Percentiles rank a stretch among this genome's conserved stretches.
Conservation (phyloP, 345 rosid species). For the Sisymbrium altissimum region DNA sequence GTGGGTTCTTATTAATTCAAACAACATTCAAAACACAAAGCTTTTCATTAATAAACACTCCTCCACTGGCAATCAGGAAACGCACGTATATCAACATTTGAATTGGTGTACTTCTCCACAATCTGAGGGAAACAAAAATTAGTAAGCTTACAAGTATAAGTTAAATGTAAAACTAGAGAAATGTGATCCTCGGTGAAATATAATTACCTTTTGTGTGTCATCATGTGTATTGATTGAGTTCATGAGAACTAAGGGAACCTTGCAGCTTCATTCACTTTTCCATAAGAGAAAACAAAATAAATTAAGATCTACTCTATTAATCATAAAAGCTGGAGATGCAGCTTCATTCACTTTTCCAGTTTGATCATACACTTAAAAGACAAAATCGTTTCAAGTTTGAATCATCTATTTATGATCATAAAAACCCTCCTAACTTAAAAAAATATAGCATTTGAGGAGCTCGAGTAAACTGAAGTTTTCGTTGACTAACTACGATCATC, state of each 20-base stretch:
- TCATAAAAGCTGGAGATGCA: slow-evolving; percentile 9
- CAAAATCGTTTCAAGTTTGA: slow-evolving; percentile 8
- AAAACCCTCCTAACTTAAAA: too few species aligned
- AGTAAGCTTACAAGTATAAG: slow-evolving; percentile 1
- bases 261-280: too few species aligned
- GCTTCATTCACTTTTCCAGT: slow-evolving; percentile 1
- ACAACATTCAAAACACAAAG: too few species aligned
- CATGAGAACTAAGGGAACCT: slow-evolving; percentile 89
- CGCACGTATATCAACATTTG: slow-evolving; percentile 75
- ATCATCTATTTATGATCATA: too few species aligned
- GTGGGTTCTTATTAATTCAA: too few species aligned
- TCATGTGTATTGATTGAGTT: slow-evolving; percentile 98
- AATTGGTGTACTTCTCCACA: slow-evolving; percentile 69
- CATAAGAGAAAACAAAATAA: too few species aligned
- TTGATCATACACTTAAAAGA: not conserved
- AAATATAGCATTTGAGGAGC: too few species aligned
- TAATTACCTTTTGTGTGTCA: slow-evolving; percentile 76
- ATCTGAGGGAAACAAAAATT: slow-evolving; percentile 43
- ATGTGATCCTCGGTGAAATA: not conserved
- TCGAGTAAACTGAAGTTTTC: too few species aligned
- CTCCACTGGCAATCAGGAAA: too few species aligned
- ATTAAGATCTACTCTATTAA: too few species aligned
- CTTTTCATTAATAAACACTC: too few species aligned
- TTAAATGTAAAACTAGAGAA: not conserved
- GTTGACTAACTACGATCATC: too few species aligned